phyloP scores from a whole-genome alignment of 169 alveolate genomes.

The Cryptosporidium xiaoi region DNA sequence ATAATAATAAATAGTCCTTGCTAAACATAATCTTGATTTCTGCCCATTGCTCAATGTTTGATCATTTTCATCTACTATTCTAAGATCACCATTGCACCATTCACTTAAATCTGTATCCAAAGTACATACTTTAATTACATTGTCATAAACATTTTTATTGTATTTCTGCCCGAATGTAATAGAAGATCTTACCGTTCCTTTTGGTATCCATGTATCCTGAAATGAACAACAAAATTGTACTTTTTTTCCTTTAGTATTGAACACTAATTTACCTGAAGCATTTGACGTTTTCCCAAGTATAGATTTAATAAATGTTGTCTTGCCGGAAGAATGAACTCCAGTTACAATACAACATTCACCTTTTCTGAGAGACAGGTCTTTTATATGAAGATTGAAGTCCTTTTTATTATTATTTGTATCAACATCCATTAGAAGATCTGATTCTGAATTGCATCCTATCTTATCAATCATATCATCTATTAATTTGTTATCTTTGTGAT shows the following conservation, averaged over 20 bases:
- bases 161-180: constrained; percentile 33
- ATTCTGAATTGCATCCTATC: background rate
- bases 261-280: background rate
- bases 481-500: background rate
- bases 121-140: constrained; percentile 26
- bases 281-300: background rate
- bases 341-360: constrained; percentile 27
- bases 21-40: constrained; percentile 49
- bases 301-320: constrained; percentile 1
- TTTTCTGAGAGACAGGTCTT: background rate
- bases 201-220: constrained; percentile 53
- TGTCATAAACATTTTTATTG: constrained; percentile 3
- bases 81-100: constrained; percentile 31
- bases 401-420: background rate
- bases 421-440: background rate
- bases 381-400: background rate
- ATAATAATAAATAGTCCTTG: constrained; percentile 32
- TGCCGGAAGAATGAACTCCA: constrained; percentile 52
- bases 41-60: constrained; percentile 52
- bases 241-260: background rate
- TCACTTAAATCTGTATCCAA: constrained; percentile 10
- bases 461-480: too few relatives aligned
- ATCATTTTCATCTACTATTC: constrained; percentile 56
- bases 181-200: constrained; percentile 43
- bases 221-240: background rate